Base-by-base conservation (phyloP, 2,329 filamentous ascomycete genomes). In the Scytalidium lignicola region DNA sequence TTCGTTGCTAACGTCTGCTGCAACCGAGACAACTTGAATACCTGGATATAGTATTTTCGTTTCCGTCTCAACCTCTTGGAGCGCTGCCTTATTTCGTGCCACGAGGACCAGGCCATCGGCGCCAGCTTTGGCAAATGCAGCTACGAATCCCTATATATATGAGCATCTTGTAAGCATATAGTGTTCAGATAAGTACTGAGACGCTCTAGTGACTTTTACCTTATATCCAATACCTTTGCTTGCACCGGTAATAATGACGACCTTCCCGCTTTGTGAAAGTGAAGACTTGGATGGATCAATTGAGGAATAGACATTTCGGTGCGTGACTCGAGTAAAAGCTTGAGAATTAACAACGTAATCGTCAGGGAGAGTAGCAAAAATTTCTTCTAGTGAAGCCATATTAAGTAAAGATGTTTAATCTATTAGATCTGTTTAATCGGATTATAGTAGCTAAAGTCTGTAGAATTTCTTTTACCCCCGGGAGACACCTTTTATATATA, bases 211-310 rank as follows among this genome's bases (percentile, higher is more conserved):
- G 23, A 6, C 10, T 3, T 17, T 22, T 43, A 43, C 41, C 3
- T 20, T 19, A 7, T 58, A 54, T 19, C 64, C 65, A 19, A 68
- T 60, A 40, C 66, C 65, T 21, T 61, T 57, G 22, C 58, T 58
- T 15, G 62, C 60, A 46, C 63, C 64, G 15, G 65, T 67, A 51
- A 68, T 62, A 7, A 67, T 52, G 49, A 64, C 64, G 12, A 59
- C 54, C 41, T 60, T 59, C 26, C 48, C 48, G 10, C 19, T 22
- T 18, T 23, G 23, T 2, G 17, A 29, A 17, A 37, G 45, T 15
- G 23, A 22, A n/a, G 22, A 19, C 6, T 22, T 19, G n/a, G 52
- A 43, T 7, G 62, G 62, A 3, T 53, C 58, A 47, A 65, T 62
- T 29, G 54, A 52, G 8, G 56, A 41, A 44, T 66, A 64, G 3